These are phyloP conservation scores for Asterochloris erici DNA, from an alignment of 139 green algal genomes.

Conservation along the genomic window DNA sequence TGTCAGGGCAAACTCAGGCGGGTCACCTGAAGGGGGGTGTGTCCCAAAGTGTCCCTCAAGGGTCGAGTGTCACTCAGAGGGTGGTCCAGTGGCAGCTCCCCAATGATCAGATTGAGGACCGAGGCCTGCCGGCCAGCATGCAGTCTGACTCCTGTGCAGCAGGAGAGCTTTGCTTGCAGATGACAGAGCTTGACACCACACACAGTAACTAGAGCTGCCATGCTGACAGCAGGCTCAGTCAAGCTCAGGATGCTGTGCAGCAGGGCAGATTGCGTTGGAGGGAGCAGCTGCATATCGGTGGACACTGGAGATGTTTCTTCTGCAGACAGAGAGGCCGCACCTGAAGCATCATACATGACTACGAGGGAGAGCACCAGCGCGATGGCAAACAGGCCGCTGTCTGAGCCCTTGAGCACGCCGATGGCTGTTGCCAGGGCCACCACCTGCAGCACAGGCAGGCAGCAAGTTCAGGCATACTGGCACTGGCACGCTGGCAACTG, in stretches of 20 bases:
- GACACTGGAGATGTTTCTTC: too few species aligned
- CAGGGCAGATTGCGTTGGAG: too few species aligned
- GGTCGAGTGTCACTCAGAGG: slow-evolving; percentile 42
- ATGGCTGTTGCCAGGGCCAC: slow-evolving; percentile 66
- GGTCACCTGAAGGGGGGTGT: slow-evolving; percentile 74
- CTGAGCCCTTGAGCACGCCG: slow-evolving; percentile 54
- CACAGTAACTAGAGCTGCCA: neutral
- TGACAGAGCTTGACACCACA: too few species aligned
- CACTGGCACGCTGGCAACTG: too few species aligned
- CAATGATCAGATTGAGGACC: slow-evolving; percentile 73
- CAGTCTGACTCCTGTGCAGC: slow-evolving; percentile 39
- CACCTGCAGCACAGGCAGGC: slow-evolving; percentile 27
- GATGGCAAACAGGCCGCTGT: slow-evolving; percentile 63
- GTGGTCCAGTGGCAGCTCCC: slow-evolving; percentile 73
- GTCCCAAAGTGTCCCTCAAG: slow-evolving; percentile 73
- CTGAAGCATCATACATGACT: slow-evolving; percentile 52
- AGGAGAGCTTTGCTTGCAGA: neutral
- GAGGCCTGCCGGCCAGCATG: slow-evolving; percentile 55
- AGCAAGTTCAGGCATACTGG: too few species aligned
- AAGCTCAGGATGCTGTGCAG: neutral
- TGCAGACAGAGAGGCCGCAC: too few species aligned
- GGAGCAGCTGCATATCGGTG: too few species aligned
- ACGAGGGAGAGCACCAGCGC: slow-evolving; percentile 50
- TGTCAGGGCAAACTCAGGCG: neutral
- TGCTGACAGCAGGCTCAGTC: neutral